Evolutionary conservation across 1,284 basidiomycete genomes (phyloP).

Genomic region (Crucibulum cyathiforme): DNA sequence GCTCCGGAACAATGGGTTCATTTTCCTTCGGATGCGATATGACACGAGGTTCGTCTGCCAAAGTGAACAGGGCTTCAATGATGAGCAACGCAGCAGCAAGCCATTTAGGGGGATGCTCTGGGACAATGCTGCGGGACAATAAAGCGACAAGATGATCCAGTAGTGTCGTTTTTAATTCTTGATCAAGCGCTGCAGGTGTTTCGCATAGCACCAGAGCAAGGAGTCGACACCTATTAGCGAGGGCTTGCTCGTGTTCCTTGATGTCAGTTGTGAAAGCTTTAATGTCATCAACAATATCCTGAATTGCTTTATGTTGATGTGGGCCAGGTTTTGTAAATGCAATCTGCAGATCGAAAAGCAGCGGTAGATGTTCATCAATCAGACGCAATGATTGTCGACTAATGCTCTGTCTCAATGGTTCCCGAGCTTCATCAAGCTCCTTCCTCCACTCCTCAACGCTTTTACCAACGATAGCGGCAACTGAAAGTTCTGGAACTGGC

Average conservation of each 20-base stretch:
- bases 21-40: constrained; percentile 72
- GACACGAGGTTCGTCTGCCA: constrained; percentile 73
- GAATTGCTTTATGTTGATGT: constrained; percentile 67
- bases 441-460: constrained; percentile 65
- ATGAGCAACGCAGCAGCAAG: constrained; percentile 83
- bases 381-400: constrained; percentile 75
- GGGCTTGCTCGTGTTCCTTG: constrained; percentile 72
- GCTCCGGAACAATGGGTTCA: constrained; percentile 60
- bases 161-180: constrained; percentile 57
- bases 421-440: constrained; percentile 72
- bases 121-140: constrained; percentile 61
- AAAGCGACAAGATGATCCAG: constrained; percentile 73
- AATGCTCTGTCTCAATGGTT: constrained; percentile 69
- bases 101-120: constrained; percentile 79
- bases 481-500: constrained; percentile 15
- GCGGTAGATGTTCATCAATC: constrained; percentile 85
- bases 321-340: constrained; percentile 75
- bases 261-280: constrained; percentile 70
- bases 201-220: constrained; percentile 86
- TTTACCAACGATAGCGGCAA: constrained; percentile 45
- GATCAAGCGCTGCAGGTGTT: constrained; percentile 62
- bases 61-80: constrained; percentile 79
- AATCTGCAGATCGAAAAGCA: constrained; percentile 89
- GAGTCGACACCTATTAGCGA: constrained; percentile 84
- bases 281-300: constrained; percentile 75